Base-by-base conservation (phyloP, 2,329 filamentous ascomycete species). In the Trichoderma koningii region DNA sequence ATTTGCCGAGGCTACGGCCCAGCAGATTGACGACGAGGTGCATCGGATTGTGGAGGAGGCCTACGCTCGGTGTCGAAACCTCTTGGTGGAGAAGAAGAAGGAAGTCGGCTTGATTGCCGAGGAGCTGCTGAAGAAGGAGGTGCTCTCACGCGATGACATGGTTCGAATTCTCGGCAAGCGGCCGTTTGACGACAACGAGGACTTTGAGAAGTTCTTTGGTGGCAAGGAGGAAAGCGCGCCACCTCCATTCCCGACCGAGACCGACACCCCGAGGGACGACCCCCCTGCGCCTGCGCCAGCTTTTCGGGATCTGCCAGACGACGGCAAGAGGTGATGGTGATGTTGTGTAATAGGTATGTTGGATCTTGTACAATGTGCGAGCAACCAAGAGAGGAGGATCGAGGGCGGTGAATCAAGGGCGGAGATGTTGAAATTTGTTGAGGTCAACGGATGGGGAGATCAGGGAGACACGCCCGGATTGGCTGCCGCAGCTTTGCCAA, bases 191-290 rank as follows among this genome's bases (percentile, higher is more conserved):
- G 94, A 98, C 72, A 78, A 79, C 62, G 89, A 91, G 72, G 93
- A 98, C 73, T 98, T 99, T 78, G 83, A 89, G 73, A 97, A 97
- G 82, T 99, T 96, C 82, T 99, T 99, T 77, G 85, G 88, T 66
- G 81, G 79, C 55, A 82, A 84, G 71, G 72, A 85, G 67, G 68
- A 83, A 72, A 85, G 83, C 71, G 81, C 86, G 17, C 86, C 88
- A 63, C 82, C 86, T 38, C 85, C 85, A 45, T 81, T 83, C 66
- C 81, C 81, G 23, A 73, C 76, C 47, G 79, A 78, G 70, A 79
- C 81, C 26, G 80, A 82, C 66, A 74, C 72, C 26, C 74, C 76
- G 14, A 63, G 34, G 41, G 74, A 74, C 62, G 75, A 76, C 15
- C 73, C 76, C 5, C 75, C 77, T 44, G 65, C 77, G 15, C 78